Percentiles rank a stretch among this genome's conserved stretches.
Conservation (phyloP, 495 filamentous ascomycete genomes). For the Pseudoneurospora amorphoporcata region DNA sequence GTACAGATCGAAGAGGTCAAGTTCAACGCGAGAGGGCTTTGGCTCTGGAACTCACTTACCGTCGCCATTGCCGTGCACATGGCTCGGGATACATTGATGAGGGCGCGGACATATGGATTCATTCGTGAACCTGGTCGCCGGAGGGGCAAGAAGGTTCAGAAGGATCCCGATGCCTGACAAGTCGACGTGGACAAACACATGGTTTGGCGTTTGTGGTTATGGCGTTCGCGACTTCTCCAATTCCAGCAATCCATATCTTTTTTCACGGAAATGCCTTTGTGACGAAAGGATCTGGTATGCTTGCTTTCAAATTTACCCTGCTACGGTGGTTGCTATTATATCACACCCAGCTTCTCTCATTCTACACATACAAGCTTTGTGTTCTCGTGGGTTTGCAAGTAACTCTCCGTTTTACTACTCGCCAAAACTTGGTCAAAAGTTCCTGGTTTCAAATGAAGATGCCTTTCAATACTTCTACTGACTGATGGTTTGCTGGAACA, state of each 20-base stretch:
- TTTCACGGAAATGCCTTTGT: background rate
- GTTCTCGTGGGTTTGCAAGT: background rate
- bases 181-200: background rate
- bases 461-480: background rate
- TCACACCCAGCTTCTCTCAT: background rate
- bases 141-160: conserved; percentile 4
- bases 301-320: background rate
- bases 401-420: background rate
- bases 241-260: background rate
- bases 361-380: background rate
- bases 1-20: conserved; percentile 12
- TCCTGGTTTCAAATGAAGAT: background rate
- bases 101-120: conserved; percentile 1
- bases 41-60: conserved; percentile 25
- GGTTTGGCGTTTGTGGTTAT: background rate
- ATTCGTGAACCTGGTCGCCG: background rate
- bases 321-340: background rate
- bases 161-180: conserved; percentile 17
- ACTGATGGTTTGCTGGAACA: background rate
- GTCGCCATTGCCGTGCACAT: conserved; percentile 21
- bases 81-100: conserved; percentile 9
- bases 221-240: background rate
- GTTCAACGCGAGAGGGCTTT: conserved; percentile 17
- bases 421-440: background rate
- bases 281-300: background rate